Base-by-base conservation (phyloP, 306 rosid genomes). In the Cucumis melo region DNA sequence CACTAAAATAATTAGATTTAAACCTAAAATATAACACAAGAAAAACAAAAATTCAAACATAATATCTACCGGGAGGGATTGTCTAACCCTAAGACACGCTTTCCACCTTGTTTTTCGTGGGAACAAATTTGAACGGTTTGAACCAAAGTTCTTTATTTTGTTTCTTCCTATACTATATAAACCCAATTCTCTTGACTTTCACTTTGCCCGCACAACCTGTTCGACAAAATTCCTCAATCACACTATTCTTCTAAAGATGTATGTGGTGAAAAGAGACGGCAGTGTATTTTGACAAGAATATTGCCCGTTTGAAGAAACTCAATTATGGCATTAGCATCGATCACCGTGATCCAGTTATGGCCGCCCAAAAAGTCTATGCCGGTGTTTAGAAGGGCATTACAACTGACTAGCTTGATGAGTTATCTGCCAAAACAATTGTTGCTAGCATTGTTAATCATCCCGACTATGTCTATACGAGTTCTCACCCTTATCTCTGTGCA, bases 351-450 rank as follows among this genome's bases (percentile, higher is more conserved):
- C 92, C 96, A 0, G 95, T 94, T 21, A 78, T 90, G 12, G 97
- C 92, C 32, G 48, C 97, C 8, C 99, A 94, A 89, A 94, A 92
- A 60, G 97, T 94, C 9, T 94, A 96, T 24, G 96, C 98, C 2
- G 98, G 98, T 13, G 98, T 93, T 62, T 93, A 91, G 56, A 94
- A 89, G 82, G 99, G 97, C 2, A 97, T 94, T 23, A 94, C 97
- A 53, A 94, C 99, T 5, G 92, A 92, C 56, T 96, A 92, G 80
- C 96, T 94, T 7, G 99, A 94, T 75, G 97, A 94, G 75, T 80
- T 94, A 81, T 96, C 99, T 0, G 99, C 99, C 3, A 97, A 94
- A 87, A 94, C 97, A 0, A 95, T 97, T 15, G 97, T 96, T 0
- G 96, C 96, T 7, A 75, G 91, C 96, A 94, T 96, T 1, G 88